phyloP scores from a whole-genome alignment of 176 grass and related monocot genomes.

The Musa troglodytarum region DNA sequence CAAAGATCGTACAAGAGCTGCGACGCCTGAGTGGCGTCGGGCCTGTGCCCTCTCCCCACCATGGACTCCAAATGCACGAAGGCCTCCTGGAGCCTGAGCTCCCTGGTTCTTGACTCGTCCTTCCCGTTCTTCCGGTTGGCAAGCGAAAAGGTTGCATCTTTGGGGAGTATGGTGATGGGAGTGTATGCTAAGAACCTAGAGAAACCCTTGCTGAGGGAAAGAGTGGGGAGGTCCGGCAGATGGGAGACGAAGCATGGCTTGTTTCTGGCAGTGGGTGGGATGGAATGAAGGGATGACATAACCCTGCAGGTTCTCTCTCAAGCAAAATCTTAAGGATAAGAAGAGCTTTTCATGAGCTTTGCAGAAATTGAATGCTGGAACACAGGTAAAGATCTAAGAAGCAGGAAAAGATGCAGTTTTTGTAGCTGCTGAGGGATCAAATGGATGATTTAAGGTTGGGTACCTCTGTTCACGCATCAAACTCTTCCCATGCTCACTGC shows the following conservation, averaged over 20 bases:
- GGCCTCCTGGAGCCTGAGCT: constrained; percentile 18
- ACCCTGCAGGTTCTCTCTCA: background rate
- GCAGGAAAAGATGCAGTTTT: too few relatives aligned
- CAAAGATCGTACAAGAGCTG: constrained; percentile 27
- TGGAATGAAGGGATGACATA: background rate
- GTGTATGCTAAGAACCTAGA: background rate
- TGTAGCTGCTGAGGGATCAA: too few relatives aligned
- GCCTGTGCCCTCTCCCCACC: constrained; percentile 17
- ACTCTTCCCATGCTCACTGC: too few relatives aligned
- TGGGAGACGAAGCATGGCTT: background rate
- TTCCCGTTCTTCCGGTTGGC: constrained; percentile 16
- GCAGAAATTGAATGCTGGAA: too few relatives aligned
- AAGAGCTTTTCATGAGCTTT: too few relatives aligned
- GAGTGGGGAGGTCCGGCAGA: background rate
- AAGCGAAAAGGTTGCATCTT: constrained; percentile 18
- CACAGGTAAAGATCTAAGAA: too few relatives aligned
- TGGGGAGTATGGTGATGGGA: background rate
- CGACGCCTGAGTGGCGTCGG: constrained; percentile 14
- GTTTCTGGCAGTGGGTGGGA: background rate
- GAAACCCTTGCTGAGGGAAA: constrained; percentile 4
- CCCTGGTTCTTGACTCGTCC: constrained; percentile 1
- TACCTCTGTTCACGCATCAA: too few relatives aligned
- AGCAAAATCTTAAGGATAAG: too few relatives aligned
- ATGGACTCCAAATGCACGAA: constrained; percentile 17
- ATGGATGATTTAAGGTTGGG: too few relatives aligned